These are phyloP conservation scores for Gossypioides kirkii DNA, from an alignment of 345 rosid species.

Conservation along the genomic window DNA sequence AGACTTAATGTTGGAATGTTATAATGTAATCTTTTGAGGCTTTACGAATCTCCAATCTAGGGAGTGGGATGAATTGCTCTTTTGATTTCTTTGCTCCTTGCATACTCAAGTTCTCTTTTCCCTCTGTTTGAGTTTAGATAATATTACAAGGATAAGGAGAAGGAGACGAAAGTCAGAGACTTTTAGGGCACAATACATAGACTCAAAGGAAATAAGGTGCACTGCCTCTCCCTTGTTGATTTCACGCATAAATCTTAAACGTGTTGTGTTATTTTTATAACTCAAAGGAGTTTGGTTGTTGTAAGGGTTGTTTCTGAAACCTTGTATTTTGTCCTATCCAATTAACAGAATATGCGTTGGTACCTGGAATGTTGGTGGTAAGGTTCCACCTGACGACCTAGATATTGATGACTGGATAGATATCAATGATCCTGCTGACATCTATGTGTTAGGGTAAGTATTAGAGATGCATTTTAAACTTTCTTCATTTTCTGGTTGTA, in stretches of 20 bases:
- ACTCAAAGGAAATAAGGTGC: conserved; percentile 72
- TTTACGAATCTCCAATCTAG: not conserved
- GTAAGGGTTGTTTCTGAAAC: not conserved
- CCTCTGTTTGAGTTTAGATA: conserved; percentile 31
- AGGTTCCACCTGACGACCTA: conserved; percentile 73
- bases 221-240: conserved; percentile 7
- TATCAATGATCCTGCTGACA: conserved; percentile 72
- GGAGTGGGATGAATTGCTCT: not conserved
- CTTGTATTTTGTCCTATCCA: not conserved
- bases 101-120: not conserved
- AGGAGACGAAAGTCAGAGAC: conserved; percentile 85
- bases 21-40: not conserved
- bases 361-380: conserved; percentile 96
- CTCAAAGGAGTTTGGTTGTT: not conserved
- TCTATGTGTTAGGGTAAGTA: conserved; percentile 23
- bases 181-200: conserved; percentile 73
- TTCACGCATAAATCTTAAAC: not conserved
- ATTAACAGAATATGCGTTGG: conserved; percentile 56
- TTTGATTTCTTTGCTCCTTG: not conserved
- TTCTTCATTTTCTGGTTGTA: not conserved
- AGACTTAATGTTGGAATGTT: not conserved
- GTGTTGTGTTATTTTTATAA: not conserved
- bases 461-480: not conserved
- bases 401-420: conserved; percentile 88
- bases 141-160: conserved; percentile 50